Percentiles rank a stretch among this genome's conserved stretches.
Evolutionary conservation across 2,329 filamentous ascomycete species (phyloP).

Genomic region (Blumeriella jaapii): DNA sequence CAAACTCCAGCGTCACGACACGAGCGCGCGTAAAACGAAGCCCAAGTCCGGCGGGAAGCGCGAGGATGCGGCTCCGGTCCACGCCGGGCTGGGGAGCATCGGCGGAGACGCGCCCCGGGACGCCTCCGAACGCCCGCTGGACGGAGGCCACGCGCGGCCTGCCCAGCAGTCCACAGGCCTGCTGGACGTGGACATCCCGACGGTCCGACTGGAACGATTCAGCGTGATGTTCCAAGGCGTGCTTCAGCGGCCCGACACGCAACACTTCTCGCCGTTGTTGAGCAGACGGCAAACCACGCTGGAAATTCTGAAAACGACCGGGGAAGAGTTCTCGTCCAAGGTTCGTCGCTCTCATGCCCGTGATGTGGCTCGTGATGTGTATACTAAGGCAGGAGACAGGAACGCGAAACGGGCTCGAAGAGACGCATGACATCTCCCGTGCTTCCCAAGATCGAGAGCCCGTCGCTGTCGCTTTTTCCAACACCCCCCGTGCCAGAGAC

Average conservation of each 20-base stretch:
- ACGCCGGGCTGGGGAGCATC: conserved; percentile 19
- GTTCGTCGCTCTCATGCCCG: conserved; percentile 15
- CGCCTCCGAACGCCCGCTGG: too few relatives aligned
- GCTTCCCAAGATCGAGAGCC: conserved; percentile 28
- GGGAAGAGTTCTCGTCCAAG: conserved; percentile 33
- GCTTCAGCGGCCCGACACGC: conserved; percentile 34
- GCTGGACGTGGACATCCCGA: conserved; percentile 71
- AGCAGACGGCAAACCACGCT: conserved; percentile 47
- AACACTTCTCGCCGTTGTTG: conserved; percentile 30
- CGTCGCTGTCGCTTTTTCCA: conserved; percentile 32
- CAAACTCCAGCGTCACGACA: conserved; percentile 16
- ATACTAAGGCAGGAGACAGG: conserved; percentile 22
- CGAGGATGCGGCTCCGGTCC: conserved; percentile 20
- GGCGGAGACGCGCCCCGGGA: conserved; percentile 13
- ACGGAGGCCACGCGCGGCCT: conserved; percentile 1
- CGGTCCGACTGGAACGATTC: conserved; percentile 73
- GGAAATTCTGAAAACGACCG: conserved; percentile 44
- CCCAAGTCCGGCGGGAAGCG: conserved; percentile 20
- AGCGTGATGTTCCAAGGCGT: conserved; percentile 86
- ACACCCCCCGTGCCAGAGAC: conserved; percentile 15
- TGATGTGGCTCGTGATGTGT: conserved; percentile 4
- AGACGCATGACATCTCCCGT: conserved; percentile 40
- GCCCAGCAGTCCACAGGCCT: conserved; percentile 28
- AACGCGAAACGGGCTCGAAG: conserved; percentile 28
- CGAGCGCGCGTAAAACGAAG: conserved; percentile 14